These are phyloP conservation scores for Furcasterigmium sp. DNA, from an alignment of 2,329 filamentous ascomycete species.

Conservation along the genomic window DNA sequence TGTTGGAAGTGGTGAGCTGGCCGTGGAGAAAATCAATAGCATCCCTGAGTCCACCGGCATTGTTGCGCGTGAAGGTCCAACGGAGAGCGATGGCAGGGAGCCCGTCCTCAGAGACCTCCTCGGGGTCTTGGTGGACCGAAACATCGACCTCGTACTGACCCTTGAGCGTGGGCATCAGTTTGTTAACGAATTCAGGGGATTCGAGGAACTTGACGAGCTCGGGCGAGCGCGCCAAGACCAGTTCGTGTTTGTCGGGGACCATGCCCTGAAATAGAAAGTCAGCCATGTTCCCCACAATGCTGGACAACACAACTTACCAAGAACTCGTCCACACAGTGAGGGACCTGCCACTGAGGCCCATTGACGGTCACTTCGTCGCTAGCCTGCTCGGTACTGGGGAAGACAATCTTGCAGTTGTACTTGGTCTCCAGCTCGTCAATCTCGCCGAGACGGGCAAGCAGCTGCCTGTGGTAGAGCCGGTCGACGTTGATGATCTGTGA, in stretches of 20 bases:
- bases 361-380: conserved; percentile 95
- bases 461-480: conserved; percentile 88
- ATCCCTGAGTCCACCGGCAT: conserved; percentile 89
- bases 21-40: conserved; percentile 92
- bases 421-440: conserved; percentile 97
- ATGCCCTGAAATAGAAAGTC: conserved; percentile 59
- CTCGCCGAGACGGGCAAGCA: conserved; percentile 80
- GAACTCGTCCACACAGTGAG: conserved; percentile 92
- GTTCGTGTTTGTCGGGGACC: conserved; percentile 93
- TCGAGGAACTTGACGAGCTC: conserved; percentile 77
- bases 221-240: conserved; percentile 72
- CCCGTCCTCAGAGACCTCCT: conserved; percentile 53
- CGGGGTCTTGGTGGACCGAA: conserved; percentile 60
- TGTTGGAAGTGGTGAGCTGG: conserved; percentile 77
- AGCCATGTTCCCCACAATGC: conserved; percentile 16
- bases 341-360: conserved; percentile 96
- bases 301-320: conserved; percentile 52
- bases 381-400: conserved; percentile 94
- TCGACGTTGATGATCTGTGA: conserved; percentile 92
- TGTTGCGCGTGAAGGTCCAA: conserved; percentile 91
- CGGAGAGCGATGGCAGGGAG: conserved; percentile 57
- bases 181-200: conserved; percentile 73
- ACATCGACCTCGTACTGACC: conserved; percentile 89
- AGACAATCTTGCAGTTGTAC: conserved; percentile 99
- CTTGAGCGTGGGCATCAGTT: conserved; percentile 79